phyloP scores from a whole-genome alignment of 352 stramenopile species.

The Globisporangium canariense region DNA sequence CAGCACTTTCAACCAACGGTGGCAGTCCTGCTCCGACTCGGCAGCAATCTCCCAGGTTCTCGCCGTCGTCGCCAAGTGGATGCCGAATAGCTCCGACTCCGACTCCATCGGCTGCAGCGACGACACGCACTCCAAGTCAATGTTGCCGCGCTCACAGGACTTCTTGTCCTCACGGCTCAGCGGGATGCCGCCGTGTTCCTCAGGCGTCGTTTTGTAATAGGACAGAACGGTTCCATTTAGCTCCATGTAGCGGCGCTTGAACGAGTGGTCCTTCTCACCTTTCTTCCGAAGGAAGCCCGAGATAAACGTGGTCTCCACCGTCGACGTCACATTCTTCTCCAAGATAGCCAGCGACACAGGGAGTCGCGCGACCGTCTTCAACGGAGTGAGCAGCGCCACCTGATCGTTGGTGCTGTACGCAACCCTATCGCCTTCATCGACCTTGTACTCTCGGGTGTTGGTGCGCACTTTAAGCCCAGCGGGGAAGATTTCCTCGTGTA shows the following conservation, averaged over 20 bases:
- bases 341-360: slow-evolving; percentile 66
- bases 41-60: slow-evolving; percentile 76
- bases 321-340: slow-evolving; percentile 26
- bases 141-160: slow-evolving; percentile 59
- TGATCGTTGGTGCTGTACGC: slow-evolving; percentile 82
- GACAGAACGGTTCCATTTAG: slow-evolving; percentile 64
- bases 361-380: slow-evolving; percentile 80
- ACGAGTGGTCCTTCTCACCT: slow-evolving; percentile 78
- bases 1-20: slow-evolving; percentile 76
- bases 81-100: slow-evolving; percentile 60
- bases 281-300: slow-evolving; percentile 78
- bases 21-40: slow-evolving; percentile 71
- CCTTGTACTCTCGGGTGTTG: slow-evolving; percentile 87
- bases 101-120: slow-evolving; percentile 73
- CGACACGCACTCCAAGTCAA: slow-evolving; percentile 81
- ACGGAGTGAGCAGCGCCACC: slow-evolving; percentile 67
- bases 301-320: slow-evolving; percentile 24
- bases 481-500: slow-evolving; percentile 80
- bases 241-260: slow-evolving; percentile 85
- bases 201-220: slow-evolving; percentile 87
- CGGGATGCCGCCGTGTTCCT: slow-evolving; percentile 71
- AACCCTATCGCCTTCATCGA: slow-evolving; percentile 84
- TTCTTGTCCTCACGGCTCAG: slow-evolving; percentile 73
- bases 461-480: slow-evolving; percentile 79
- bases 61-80: slow-evolving; percentile 71